Conservation (phyloP, 1,139 yeast genomes). For the Protomyces arabidopsidicola region DNA sequence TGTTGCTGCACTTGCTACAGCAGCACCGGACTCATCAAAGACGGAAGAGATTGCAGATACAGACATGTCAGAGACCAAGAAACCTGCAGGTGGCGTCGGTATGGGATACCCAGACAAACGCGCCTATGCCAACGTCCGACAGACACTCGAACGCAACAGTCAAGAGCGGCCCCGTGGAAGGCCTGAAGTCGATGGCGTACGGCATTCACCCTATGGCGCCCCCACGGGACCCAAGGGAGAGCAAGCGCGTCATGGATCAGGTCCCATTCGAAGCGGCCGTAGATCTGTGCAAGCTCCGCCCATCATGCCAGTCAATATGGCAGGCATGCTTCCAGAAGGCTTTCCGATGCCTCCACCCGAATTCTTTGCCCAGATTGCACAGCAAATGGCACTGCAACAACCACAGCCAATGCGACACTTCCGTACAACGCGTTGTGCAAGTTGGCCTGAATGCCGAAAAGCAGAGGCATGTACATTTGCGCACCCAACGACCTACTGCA, state of each 20-base stretch:
- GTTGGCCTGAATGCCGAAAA: constrained; percentile 16
- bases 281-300: constrained; percentile 1
- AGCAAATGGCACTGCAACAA: constrained; percentile 7
- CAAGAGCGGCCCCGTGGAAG: constrained; percentile 6
- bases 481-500: constrained; percentile 14
- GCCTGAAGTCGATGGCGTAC: constrained; percentile 13
- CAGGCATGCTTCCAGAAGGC: constrained; percentile 3
- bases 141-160: constrained; percentile 21
- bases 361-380: constrained; percentile 16
- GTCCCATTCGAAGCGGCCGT: constrained; percentile 15
- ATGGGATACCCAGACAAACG: constrained; percentile 22
- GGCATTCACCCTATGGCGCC: constrained; percentile 18
- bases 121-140: constrained; percentile 5
- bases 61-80: constrained; percentile 9
- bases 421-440: constrained; percentile 4
- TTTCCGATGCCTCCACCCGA: constrained; percentile 21
- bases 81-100: neutral
- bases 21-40: neutral
- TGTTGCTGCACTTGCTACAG: neutral
- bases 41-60: constrained; percentile 1
- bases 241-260: neutral
- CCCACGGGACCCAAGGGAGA: constrained; percentile 23
- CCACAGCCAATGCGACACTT: neutral
- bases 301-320: constrained; percentile 7
- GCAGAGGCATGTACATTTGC: constrained; percentile 23